phyloP scores from a whole-genome alignment of 1,139 yeast genomes.

The Taiozyma onychis region DNA sequence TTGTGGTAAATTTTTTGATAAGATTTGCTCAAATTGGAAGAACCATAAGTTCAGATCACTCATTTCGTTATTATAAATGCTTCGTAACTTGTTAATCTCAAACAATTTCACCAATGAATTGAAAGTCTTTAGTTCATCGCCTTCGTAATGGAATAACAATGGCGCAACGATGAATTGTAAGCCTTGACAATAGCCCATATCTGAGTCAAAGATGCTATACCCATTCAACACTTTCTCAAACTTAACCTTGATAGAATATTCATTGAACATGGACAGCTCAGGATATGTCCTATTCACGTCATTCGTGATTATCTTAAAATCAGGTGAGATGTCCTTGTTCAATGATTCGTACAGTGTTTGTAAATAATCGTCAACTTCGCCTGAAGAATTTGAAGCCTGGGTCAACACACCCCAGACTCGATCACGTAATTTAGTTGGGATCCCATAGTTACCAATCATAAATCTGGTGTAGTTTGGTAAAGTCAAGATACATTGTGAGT shows the following conservation, averaged over 20 bases:
- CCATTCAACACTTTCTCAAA: conserved; percentile 59
- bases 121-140: conserved; percentile 38
- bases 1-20: conserved; percentile 37
- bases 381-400: conserved; percentile 16
- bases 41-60: conserved; percentile 50
- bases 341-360: conserved; percentile 35
- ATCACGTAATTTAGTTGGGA: conserved; percentile 22
- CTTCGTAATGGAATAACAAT: conserved; percentile 45
- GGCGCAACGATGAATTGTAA: conserved; percentile 63
- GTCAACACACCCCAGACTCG: conserved; percentile 25
- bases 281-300: conserved; percentile 66
- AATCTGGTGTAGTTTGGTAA: conserved; percentile 43
- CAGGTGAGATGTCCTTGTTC: conserved; percentile 38
- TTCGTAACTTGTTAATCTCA: conserved; percentile 58
- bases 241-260: conserved; percentile 37
- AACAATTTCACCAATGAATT: conserved; percentile 53
- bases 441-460: conserved; percentile 22
- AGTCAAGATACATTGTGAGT: conserved; percentile 40
- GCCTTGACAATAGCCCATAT: conserved; percentile 72
- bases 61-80: conserved; percentile 55
- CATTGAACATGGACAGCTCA: conserved; percentile 43
- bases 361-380: conserved; percentile 20
- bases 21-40: conserved; percentile 44
- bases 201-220: conserved; percentile 61
- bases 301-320: conserved; percentile 49